A percentile compares a stretch with the other conserved stretches of the same genome.
Conservation (phyloP, 768 basidiomycete genomes). For the Mycena rosella region DNA sequence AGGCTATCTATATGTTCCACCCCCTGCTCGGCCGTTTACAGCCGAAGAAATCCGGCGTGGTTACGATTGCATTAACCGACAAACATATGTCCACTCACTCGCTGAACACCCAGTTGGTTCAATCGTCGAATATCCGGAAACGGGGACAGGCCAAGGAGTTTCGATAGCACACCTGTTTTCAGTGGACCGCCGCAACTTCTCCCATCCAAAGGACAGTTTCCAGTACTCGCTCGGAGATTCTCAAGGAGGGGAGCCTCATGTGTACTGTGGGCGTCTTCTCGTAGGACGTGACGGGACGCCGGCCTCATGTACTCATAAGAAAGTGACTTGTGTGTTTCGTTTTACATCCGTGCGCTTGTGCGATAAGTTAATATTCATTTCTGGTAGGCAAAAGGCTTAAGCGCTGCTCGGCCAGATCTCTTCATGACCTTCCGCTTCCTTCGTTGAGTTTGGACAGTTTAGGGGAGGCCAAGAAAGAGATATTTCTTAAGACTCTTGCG, state of each 20-base stretch:
- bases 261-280: conserved; percentile 6
- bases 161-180: conserved; percentile 15
- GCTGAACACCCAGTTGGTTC: conserved; percentile 14
- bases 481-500: conserved; percentile 40
- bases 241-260: conserved; percentile 4
- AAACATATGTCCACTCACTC: conserved; percentile 17
- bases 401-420: conserved; percentile 4
- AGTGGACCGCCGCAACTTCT: conserved; percentile 1
- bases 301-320: conserved; percentile 4
- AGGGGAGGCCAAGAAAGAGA: conserved; percentile 28
- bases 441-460: neutral
- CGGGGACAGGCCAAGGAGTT: neutral
- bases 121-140: conserved; percentile 24
- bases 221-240: conserved; percentile 22
- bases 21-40: conserved; percentile 9
- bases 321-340: conserved; percentile 3
- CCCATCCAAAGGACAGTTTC: conserved; percentile 19
- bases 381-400: conserved; percentile 16
- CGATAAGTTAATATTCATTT: neutral
- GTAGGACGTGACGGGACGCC: neutral
- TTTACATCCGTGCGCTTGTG: neutral
- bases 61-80: conserved; percentile 15
- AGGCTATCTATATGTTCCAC: conserved; percentile 5
- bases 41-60: conserved; percentile 8
- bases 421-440: neutral